Evolutionary conservation across 192 early-diverging fungal species (phyloP).

Genomic region (Backusella australiensis): DNA sequence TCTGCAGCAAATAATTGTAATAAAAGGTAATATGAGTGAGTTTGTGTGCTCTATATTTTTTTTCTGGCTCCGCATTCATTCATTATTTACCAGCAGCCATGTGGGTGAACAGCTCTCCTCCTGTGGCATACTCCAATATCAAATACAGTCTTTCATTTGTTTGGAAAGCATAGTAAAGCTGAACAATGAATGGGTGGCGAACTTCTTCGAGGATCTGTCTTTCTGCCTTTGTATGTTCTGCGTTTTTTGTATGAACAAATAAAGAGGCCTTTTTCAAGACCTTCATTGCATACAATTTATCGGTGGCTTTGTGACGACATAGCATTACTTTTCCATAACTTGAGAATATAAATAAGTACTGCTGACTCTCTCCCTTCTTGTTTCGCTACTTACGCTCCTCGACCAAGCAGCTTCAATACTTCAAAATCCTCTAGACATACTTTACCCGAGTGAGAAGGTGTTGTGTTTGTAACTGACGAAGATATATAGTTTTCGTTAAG

Average conservation of each 20-base stretch:
- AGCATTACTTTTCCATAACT: conserved; percentile 85
- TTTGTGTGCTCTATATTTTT: not conserved
- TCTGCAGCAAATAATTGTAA: conserved; percentile 27
- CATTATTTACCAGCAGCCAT: conserved; percentile 59
- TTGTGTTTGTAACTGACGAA: conserved; percentile 31
- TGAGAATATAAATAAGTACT: not conserved
- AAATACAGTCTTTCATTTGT: conserved; percentile 82
- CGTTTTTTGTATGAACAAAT: conserved; percentile 76
- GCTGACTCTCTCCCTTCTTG: not conserved
- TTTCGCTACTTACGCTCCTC: conserved; percentile 47
- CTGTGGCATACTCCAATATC: conserved; percentile 87
- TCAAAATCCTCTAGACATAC: conserved; percentile 50
- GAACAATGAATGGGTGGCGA: conserved; percentile 90
- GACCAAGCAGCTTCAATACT: conserved; percentile 48
- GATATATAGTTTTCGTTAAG: conserved; percentile 45
- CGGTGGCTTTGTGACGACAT: conserved; percentile 64
- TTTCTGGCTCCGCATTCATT: not conserved
- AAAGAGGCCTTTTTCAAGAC: conserved; percentile 88
- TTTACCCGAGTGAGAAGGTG: conserved; percentile 33
- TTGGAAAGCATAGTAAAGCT: conserved; percentile 92
- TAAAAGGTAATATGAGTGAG: not conserved
- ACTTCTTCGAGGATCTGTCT: conserved; percentile 83
- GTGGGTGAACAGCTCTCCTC: conserved; percentile 94
- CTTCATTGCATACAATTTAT: conserved; percentile 86
- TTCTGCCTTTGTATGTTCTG: conserved; percentile 84